Conservation (phyloP, 495 filamentous ascomycete species). For the Evernia prunastri region DNA sequence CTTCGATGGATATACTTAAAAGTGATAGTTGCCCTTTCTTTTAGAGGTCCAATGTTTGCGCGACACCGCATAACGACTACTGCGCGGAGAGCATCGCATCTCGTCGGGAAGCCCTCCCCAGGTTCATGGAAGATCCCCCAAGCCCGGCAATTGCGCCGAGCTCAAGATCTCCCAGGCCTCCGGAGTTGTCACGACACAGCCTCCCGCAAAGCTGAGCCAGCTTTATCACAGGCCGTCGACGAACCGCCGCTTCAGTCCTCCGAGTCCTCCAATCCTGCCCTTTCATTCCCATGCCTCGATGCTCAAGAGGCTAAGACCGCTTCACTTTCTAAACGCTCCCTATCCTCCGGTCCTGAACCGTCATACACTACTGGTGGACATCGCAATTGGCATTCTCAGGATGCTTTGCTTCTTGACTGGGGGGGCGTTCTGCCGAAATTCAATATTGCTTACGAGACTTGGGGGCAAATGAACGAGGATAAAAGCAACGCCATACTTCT, state of each 20-base stretch:
- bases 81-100: constrained; percentile 1
- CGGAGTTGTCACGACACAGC: constrained; percentile 29
- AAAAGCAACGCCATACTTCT: constrained; percentile 87
- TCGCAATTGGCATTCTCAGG: constrained; percentile 60
- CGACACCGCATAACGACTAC: constrained; percentile 13
- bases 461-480: constrained; percentile 75
- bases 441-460: constrained; percentile 87
- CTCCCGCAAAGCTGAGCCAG: constrained; percentile 31
- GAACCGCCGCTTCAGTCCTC: constrained; percentile 10
- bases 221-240: constrained; percentile 25
- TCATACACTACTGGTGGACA: constrained; percentile 87
- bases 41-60: constrained; percentile 9
- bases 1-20: neutral
- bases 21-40: constrained; percentile 10
- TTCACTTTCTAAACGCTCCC: constrained; percentile 61
- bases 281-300: constrained; percentile 94
- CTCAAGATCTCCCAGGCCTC: constrained; percentile 9
- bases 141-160: constrained; percentile 17
- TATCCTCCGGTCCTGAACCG: constrained; percentile 78
- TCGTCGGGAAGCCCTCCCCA: constrained; percentile 1
- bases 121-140: constrained; percentile 9
- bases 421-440: constrained; percentile 83
- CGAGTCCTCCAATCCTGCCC: constrained; percentile 74
- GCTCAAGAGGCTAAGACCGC: constrained; percentile 79
- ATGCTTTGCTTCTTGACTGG: constrained; percentile 84